Evolutionary conservation across 1,284 basidiomycete genomes (phyloP), one percentile per base, ranked within the genome.

Genomic region (Ustilago tritici): DNA sequence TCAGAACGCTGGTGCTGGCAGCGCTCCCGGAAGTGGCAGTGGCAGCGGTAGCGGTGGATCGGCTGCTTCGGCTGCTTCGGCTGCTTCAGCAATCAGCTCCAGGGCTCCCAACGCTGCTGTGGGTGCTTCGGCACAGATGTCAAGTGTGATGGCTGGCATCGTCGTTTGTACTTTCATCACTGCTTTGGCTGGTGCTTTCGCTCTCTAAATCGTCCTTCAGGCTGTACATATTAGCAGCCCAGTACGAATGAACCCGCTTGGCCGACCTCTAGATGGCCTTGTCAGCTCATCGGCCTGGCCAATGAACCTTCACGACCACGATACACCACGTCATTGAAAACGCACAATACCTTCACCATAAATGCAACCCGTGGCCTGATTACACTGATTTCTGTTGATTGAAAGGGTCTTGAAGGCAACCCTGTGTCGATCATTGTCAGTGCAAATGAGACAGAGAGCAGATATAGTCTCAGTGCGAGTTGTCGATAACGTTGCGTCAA

Each of bases 141-240:
- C 67, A 5, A 40, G 38, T 19, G 62, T 54, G 19, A n/a, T 64
- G n/a, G 58, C 50, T 14, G 68, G 65, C 4, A 56, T 76, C 56
- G 55, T 61, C n/a, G 69, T 32, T 15, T 57, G 43, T 58, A 65
- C 68, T 9, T 58, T 70, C 19, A 65, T 65, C 9, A 60, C 66
- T 57, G 65, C 46, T 46, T 9, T 71, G 23, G 74, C 69, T 36
- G 74, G 74, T 38, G 69, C 62, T 17, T 65, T 71, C 32, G 55
- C 41, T 12, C 47, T 71, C 34, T 71, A 28, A 55, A 19, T 31
- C 14, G 2, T 12, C 34, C 12, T 17, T 43, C 28, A 32, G 17
- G 28, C 11, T 32, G 40, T 36, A 17, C 46, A 32, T 28, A 46
- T 34, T 9, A 23, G 12, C 10, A 43, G 10, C 14, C n/a, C n/a